Base-by-base conservation (phyloP, 1,284 basidiomycete species). In the Omphalotus olearius region DNA sequence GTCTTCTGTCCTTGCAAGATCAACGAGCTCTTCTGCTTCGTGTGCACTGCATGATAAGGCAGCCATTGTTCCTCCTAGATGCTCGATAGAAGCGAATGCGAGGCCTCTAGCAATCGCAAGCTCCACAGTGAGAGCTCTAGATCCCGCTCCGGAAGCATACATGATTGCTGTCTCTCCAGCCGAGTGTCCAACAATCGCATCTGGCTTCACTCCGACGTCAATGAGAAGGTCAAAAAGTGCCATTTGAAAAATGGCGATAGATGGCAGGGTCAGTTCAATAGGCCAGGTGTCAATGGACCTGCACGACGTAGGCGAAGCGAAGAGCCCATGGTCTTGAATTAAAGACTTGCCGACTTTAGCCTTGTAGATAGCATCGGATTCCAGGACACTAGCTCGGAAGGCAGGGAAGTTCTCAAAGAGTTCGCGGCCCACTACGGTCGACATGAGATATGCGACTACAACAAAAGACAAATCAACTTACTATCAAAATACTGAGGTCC, bases 141-240 rank as follows among this genome's bases (percentile, higher is more conserved):
- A 56, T 0, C 59, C 68, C 1, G 74, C 68, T 6, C 75, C 74
- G 4, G 68, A 72, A 0, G 72, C 70, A 52, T 74, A 75, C 1
- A 75, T 47, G 14, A 74, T 50, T 0, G 72, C 69, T 0, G 73
- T 71, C 56, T 78, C 75, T 4, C 73, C 73, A 0, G 70, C 69
- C 7, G 72, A 74, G 58, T 74, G 72, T 0, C 73, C 75, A 6
- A 76, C 45, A 9, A 75, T 56, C 3, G 62, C 59, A 41, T 71
- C 64, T 0, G 75, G 72, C 4, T 52, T 52, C 18, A 75, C 49
- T 6, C 71, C 70, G 7, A 73, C 43, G 23, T 58, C 59, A 4
- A 53, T 49, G 0, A 77, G 58, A 1, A 71, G 59, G 45, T 78
- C 75, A 48, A 69, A 65, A 2, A 75, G 55, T 0, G 74, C 75